A percentile compares a stretch with the other conserved stretches of the same genome.
These are phyloP conservation scores for Sugiyamaella chiloensis DNA, from an alignment of 805 yeast species.

Conservation along the genomic window DNA sequence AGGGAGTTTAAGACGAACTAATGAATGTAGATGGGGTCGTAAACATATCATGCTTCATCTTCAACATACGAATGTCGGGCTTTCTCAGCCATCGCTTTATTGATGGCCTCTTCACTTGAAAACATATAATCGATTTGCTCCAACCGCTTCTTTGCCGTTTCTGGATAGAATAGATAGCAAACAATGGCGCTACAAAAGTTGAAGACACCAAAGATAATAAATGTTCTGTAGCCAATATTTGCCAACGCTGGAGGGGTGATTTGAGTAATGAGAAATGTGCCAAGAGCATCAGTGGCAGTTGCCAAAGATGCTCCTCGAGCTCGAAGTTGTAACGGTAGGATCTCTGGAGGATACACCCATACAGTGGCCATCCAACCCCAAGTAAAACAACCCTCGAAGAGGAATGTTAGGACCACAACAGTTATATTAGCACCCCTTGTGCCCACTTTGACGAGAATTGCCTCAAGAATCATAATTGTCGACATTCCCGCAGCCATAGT, in stretches of 20 bases:
- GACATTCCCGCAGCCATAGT: conserved; percentile 2
- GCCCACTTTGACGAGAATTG: conserved; percentile 9
- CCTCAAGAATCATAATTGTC: conserved; percentile 3
- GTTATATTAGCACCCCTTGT: conserved; percentile 6
- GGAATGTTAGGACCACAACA: conserved; percentile 21
- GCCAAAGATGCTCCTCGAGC: conserved; percentile 34
- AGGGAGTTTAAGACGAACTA: no score
- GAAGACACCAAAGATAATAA: conserved; percentile 36
- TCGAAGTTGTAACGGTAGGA: conserved; percentile 60
- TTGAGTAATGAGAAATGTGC: conserved; percentile 49
- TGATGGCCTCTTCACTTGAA: background rate
- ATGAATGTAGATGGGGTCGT: no score
- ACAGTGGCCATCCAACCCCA: conserved; percentile 46
- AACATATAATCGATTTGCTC: conserved; percentile 69
- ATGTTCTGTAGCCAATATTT: conserved; percentile 35
- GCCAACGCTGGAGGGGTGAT: conserved; percentile 47
- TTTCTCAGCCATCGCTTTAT: background rate
- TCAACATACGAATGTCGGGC: background rate
- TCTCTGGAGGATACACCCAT: conserved; percentile 68
- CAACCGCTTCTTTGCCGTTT: conserved; percentile 63
- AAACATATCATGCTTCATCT: no score
- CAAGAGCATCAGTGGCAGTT: conserved; percentile 48
- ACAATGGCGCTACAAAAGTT: conserved; percentile 50
- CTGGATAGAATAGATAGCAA: conserved; percentile 53
- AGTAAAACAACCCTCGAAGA: conserved; percentile 40